These are phyloP conservation scores for Knufia petricola DNA, from an alignment of 2,329 filamentous ascomycete genomes.

Conservation along the genomic window DNA sequence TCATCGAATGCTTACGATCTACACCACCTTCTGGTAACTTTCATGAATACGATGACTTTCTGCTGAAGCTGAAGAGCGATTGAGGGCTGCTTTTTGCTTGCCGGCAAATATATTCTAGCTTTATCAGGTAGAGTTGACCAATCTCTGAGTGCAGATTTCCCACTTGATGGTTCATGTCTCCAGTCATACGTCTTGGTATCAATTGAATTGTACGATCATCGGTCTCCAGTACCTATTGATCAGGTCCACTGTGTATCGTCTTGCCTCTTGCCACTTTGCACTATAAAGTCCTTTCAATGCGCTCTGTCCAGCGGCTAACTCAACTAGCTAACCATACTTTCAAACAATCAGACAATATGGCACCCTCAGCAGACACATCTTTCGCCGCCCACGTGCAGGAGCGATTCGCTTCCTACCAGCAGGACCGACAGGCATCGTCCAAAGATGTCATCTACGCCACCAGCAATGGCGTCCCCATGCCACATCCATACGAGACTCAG, in stretches of 20 bases:
- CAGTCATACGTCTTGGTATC: background rate
- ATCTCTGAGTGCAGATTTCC: background rate
- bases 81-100: background rate
- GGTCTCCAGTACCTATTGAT: background rate
- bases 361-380: conserved; percentile 23
- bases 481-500: conserved; percentile 30
- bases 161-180: background rate
- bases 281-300: background rate
- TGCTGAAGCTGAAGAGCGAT: background rate
- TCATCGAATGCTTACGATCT: background rate
- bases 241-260: too few species aligned
- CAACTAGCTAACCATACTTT: conserved; percentile 9
- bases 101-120: background rate
- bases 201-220: background rate
- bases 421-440: conserved; percentile 33
- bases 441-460: conserved; percentile 26
- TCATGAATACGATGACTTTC: background rate
- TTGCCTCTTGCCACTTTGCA: background rate
- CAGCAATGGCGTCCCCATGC: conserved; percentile 29
- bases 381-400: conserved; percentile 31
- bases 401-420: conserved; percentile 32
- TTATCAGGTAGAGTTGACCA: background rate
- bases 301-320: background rate
- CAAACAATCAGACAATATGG: conserved; percentile 12
- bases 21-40: background rate